Conservation (phyloP, 805 yeast genomes). For the Metschnikowia arizonensis region DNA sequence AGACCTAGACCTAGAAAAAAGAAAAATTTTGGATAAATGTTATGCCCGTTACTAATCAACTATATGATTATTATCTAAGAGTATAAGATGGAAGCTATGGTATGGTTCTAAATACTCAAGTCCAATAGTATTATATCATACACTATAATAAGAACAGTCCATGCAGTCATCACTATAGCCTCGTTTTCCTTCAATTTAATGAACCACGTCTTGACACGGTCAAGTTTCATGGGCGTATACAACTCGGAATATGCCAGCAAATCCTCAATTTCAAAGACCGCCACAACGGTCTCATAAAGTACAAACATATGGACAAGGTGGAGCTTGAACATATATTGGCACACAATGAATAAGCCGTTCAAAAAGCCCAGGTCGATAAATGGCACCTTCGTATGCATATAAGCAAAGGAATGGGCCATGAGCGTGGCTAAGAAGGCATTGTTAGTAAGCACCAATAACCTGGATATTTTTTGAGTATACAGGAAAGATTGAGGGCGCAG, state of each 20-base stretch:
- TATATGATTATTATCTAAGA: too few relatives aligned
- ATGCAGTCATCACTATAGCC: not conserved
- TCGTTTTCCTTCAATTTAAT: not conserved
- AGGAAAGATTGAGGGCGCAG: not conserved
- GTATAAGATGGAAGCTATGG: too few relatives aligned
- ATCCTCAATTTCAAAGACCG: slow-evolving; percentile 10
- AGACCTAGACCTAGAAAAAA: too few relatives aligned
- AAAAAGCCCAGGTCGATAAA: slow-evolving; percentile 8
- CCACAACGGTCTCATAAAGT: slow-evolving; percentile 25
- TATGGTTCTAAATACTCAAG: not conserved
- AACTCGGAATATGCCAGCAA: slow-evolving; percentile 13
- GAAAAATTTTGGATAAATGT: too few relatives aligned
- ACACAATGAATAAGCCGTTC: slow-evolving; percentile 18
- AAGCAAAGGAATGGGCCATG: slow-evolving; percentile 33
- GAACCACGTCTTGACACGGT: not conserved
- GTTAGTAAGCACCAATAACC: slow-evolving; percentile 24
- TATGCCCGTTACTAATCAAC: too few relatives aligned
- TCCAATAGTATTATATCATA: not conserved
- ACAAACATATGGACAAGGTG: slow-evolving; percentile 32
- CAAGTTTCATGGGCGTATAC: slow-evolving; percentile 10
- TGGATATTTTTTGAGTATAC: not conserved
- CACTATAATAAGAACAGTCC: not conserved
- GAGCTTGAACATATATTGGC: slow-evolving; percentile 28
- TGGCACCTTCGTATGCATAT: slow-evolving; percentile 22
- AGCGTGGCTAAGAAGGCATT: slow-evolving; percentile 34